These are phyloP conservation scores for Drosera spatulata DNA, from an alignment of 179 eudicot genomes.

Conservation along the genomic window DNA sequence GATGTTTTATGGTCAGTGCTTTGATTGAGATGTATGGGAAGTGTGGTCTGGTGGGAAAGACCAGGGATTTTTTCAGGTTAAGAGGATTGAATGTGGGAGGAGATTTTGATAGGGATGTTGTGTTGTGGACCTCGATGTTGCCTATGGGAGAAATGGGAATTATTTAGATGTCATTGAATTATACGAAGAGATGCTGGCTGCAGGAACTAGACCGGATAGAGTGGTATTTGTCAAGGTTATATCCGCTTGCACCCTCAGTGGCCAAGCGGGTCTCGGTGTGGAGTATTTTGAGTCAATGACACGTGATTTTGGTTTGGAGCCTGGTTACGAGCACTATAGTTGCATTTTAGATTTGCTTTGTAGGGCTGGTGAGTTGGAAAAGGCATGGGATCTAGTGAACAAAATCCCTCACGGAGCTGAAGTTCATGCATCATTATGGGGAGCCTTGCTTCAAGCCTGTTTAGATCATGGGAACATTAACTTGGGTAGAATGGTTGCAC, in stretches of 20 bases:
- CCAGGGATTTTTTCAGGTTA: slow-evolving; percentile 34
- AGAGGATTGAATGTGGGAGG: slow-evolving; percentile 26
- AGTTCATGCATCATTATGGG: slow-evolving; percentile 48
- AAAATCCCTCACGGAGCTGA: slow-evolving; percentile 22
- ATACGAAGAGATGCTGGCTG: slow-evolving; percentile 40
- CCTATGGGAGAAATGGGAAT: slow-evolving; percentile 47
- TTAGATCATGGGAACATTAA: slow-evolving; percentile 41
- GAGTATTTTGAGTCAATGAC: slow-evolving; percentile 45
- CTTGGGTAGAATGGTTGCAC: slow-evolving; percentile 50
- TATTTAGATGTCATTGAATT: slow-evolving; percentile 29
- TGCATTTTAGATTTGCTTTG: slow-evolving; percentile 65
- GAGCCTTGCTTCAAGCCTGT: slow-evolving; percentile 62
- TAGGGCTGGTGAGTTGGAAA: slow-evolving; percentile 56
- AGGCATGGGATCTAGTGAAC: slow-evolving; percentile 38
- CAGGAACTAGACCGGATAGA: slow-evolving; percentile 53
- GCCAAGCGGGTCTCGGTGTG: slow-evolving; percentile 53
- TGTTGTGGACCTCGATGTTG: slow-evolving; percentile 75
- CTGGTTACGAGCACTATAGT: slow-evolving; percentile 57
- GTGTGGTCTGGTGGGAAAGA: slow-evolving; percentile 48
- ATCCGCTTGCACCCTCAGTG: slow-evolving; percentile 65
- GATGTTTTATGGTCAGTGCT: slow-evolving; percentile 58
- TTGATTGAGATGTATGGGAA: slow-evolving; percentile 80
- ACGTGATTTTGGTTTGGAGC: slow-evolving; percentile 34
- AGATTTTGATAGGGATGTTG: slow-evolving; percentile 35
- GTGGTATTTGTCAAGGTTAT: slow-evolving; percentile 53